Base-by-base conservation (phyloP, 83 land plant species). In the Thuja plicata region DNA sequence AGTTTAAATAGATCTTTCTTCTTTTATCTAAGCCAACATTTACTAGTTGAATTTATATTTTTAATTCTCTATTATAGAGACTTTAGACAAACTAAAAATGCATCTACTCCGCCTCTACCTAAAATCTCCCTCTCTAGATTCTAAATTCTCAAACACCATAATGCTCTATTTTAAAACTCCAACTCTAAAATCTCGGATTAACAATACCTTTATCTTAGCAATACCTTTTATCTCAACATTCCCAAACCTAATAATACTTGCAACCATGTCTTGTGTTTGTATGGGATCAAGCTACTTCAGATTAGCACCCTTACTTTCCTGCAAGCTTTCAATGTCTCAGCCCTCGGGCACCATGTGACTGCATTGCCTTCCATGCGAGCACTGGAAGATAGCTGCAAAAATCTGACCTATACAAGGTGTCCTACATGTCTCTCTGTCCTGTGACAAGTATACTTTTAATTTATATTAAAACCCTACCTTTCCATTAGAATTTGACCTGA, bases 211-310 rank as follows among this genome's bases (percentile, higher is more conserved):
- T n/a, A n/a, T n/a, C n/a, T n/a, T n/a, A n/a, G n/a, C n/a, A n/a
- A n/a, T n/a, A n/a, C n/a, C n/a, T n/a, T n/a, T n/a, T n/a, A n/a
- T n/a, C n/a, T n/a, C n/a, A n/a, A 88, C 70, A 71, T 95, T 37
- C 71, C 79, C 17, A n/a, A 84, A 41, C 91, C 91, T 0, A 95
- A 95, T 77, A 90, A 85, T 76, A 92, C 95, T 8, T 96, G 98
- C 81, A 97, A 93, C 87, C 87, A 89, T 19, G 90, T 90, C 30
- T 88, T 90, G 80, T 96, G 98, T 80, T 95, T 89, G 87, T 96
- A 97, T 81, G 98, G 98, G 30, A 90, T 96, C 24, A 37, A 93
- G 46, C 90, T 96, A 62, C 91, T 90, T 41, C 88, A 89, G 15
- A 37, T 95, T 43, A 91, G 78, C 32, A 15, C 79, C 0, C 88